Conservation (phyloP, 108 stramenopile species). For the Skeletonema marinoi region DNA sequence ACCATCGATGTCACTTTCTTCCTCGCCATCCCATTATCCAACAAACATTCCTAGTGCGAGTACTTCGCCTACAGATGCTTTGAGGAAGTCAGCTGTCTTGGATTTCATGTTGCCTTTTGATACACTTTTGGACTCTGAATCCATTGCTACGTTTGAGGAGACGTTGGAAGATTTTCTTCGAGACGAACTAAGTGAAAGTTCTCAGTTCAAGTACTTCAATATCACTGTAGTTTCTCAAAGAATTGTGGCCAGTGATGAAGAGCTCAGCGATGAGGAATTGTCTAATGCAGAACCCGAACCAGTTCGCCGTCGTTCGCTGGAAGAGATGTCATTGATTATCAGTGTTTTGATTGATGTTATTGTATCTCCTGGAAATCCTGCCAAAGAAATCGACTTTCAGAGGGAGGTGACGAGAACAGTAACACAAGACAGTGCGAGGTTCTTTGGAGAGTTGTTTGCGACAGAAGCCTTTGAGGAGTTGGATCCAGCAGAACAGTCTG, state of each 20-base stretch:
- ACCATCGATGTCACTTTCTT: not conserved
- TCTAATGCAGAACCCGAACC: not conserved
- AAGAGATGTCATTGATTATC: not conserved
- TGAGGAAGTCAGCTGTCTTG: conserved; percentile 8
- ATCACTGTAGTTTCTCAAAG: conserved; percentile 16
- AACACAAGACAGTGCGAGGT: conserved; percentile 14
- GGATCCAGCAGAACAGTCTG: not conserved
- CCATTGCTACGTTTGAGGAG: conserved; percentile 20
- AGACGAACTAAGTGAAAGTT: not conserved
- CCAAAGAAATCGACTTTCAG: conserved; percentile 23
- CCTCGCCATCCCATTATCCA: not conserved
- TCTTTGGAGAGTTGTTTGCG: conserved; percentile 17
- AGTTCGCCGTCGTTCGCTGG: conserved; percentile 4
- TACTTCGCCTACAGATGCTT: not conserved
- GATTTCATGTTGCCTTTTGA: conserved; percentile 15
- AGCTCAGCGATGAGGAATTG: not conserved
- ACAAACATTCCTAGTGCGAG: not conserved
- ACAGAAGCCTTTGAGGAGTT: conserved; percentile 4
- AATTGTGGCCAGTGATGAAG: not conserved
- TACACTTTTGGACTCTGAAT: not conserved
- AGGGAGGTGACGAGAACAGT: not conserved
- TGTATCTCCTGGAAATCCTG: conserved; percentile 10
- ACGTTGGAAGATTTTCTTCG: conserved; percentile 25
- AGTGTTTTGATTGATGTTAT: conserved; percentile 4
- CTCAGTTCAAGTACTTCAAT: not conserved